Evolutionary conservation across 2,329 filamentous ascomycete genomes (phyloP).

Genomic region (Xylaria sp.): DNA sequence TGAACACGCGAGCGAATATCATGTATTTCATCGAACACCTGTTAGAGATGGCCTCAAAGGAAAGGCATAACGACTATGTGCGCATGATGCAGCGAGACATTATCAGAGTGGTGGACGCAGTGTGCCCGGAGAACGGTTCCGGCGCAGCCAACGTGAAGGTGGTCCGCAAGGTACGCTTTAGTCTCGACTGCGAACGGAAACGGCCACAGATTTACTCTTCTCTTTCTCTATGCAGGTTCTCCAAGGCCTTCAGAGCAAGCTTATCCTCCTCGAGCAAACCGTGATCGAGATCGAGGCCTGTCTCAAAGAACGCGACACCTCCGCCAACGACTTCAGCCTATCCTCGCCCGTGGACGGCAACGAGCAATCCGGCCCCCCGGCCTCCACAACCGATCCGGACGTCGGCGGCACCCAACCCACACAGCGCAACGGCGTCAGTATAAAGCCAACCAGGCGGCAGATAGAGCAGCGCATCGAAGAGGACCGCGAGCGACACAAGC

Average conservation of each 20-base stretch:
- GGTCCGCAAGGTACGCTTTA: constrained; percentile 75
- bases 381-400: constrained; percentile 49
- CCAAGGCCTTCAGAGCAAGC: constrained; percentile 74
- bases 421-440: constrained; percentile 45
- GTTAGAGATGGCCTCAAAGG: constrained; percentile 83
- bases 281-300: constrained; percentile 85
- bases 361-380: constrained; percentile 51
- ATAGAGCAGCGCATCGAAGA: constrained; percentile 98
- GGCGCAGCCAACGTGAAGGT: constrained; percentile 96
- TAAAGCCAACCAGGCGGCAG: constrained; percentile 79
- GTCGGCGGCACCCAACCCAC: constrained; percentile 47
- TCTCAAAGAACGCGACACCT: constrained; percentile 80
- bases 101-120: constrained; percentile 88
- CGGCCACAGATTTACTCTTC: constrained; percentile 24
- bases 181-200: background rate
- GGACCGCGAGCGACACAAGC: constrained; percentile 93
- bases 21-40: constrained; percentile 99
- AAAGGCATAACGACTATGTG: constrained; percentile 82
- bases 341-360: constrained; percentile 60
- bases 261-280: constrained; percentile 77
- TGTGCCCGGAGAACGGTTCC: constrained; percentile 85
- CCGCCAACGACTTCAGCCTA: constrained; percentile 65
- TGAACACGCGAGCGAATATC: constrained; percentile 98
- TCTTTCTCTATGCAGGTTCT: constrained; percentile 65
- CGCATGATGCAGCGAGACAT: constrained; percentile 97